Base-by-base conservation (phyloP, 371 early-diverging fungal species). In the Apophysomyces trapeziformis region DNA sequence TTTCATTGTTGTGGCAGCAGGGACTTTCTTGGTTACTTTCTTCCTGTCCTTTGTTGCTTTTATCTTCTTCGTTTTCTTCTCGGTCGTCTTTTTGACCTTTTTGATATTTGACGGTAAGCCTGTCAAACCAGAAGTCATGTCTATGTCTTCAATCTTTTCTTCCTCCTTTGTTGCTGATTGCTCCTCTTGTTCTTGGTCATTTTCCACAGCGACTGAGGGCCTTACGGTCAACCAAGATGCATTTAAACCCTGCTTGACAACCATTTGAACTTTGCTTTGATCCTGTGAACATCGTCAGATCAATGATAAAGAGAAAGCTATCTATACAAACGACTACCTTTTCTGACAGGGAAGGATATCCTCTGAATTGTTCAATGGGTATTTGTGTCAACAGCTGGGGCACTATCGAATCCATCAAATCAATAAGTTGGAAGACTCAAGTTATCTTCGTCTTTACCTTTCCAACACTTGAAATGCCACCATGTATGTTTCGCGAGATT, bases 391-490 rank as follows among this genome's bases (percentile, higher is more conserved):
- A 59, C 14, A 70, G 38, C 21, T 70, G 69, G 57, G 80, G 80
- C 6, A 80, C 80, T 80, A 38, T 9, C 32, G 32, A 2, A 26
- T 26, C 32, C 32, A 26, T 18, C n/a, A 8, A 43, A 3, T 58
- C 47, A 32, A 38, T 39, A 59, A 46, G 45, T 47, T 5, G 44
- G 37, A 54, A 7, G 13, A 13, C 9, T 0, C 5, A 5, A 8
- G 38, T 7, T 54, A 50, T 9, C 7, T 18, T 5, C 54, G 8
- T 59, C 9, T 14, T 68, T 80, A 83, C 84, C 82, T 70, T 77
- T 79, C 65, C 75, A 86, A 61, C 86, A 86, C 65, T 76, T 84
- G 73, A 86, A 84, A 61, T 86, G 86, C 70, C 76, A 86, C 86
- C 86, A 86, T 1, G 76, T 71, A 38, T 78, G 78, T 69, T 75